These are phyloP conservation scores for Penicillium verrucosum DNA, from an alignment of 2,329 filamentous ascomycete genomes.

Conservation along the genomic window DNA sequence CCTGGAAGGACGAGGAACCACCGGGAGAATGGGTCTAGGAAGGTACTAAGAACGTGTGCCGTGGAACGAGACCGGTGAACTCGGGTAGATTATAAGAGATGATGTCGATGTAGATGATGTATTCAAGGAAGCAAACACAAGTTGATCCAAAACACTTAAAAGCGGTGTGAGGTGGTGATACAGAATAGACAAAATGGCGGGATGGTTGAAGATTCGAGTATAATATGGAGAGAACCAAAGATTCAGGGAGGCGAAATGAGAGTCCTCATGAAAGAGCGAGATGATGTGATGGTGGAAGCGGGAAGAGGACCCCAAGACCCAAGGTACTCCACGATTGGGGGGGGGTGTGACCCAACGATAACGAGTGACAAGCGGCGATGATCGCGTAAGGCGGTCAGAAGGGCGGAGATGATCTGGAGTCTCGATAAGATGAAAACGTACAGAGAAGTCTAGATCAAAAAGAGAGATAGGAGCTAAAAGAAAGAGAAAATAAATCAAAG, in stretches of 20 bases:
- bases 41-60: conserved; percentile 9
- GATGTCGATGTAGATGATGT: conserved; percentile 4
- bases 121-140: neutral
- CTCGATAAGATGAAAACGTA: conserved; percentile 3
- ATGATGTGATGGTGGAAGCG: conserved; percentile 33
- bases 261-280: conserved; percentile 20
- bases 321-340: conserved; percentile 22
- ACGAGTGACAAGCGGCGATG: conserved; percentile 28
- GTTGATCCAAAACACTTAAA: conserved; percentile 4
- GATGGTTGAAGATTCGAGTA: conserved; percentile 2
- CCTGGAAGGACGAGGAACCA: conserved; percentile 16
- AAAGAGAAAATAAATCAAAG: neutral
- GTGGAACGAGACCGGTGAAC: conserved; percentile 16
- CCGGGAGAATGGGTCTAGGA: conserved; percentile 13
- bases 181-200: neutral
- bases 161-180: conserved; percentile 1
- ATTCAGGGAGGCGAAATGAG: conserved; percentile 4
- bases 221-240: conserved; percentile 1
- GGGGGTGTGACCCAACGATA: conserved; percentile 31
- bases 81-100: conserved; percentile 3
- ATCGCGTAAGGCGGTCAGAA: conserved; percentile 33
- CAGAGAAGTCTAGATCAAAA: neutral
- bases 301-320: conserved; percentile 18
- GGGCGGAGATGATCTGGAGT: conserved; percentile 23
- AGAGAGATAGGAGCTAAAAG: neutral